Evolutionary conservation across 129 eudicot species (phyloP), one percentile per base, ranked within the genome.

Genomic region (Cynara cardunculus): DNA sequence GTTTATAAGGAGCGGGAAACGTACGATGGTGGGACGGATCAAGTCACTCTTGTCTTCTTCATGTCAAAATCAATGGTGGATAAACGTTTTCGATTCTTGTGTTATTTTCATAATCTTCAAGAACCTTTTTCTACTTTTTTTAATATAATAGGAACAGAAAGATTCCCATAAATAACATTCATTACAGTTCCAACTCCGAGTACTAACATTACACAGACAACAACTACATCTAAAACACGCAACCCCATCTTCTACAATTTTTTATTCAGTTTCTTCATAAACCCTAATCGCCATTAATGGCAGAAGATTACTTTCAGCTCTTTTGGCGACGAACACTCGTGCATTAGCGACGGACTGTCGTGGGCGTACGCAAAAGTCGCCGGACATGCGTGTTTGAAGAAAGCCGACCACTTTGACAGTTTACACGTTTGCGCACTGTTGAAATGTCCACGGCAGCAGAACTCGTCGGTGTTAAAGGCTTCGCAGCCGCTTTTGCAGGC

Each of bases 221-320:
- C 80, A 6, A 69, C 72, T 41, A 82, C 85, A 82, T 75, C 21
- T 56, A 75, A 75, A 68, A 49, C 76, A 75, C 71, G 37, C 66
- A 75, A 75, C 59, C n/a, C 76, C 61, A 71, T 31, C 73, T 44
- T 14, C 78, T 70, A 83, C 19, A 49, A 49, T 70, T 19, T 39
- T 18, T 83, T 75, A 65, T 77, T 61, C 69, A 56, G 9, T n/a
- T 2, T 22, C 8, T 2, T 49, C 64, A 16, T 56, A 28, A 59
- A 12, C 73, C 77, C 82, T 69, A 76, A 62, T 78, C 79, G 19
- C 71, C 77, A 41, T 84, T 77, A 95, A 76, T 95, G 99, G 74
- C 99, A 95, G 97, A 95, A 95, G 5, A 95, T 95, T 44, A 95
- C 96, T 78, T 95, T 95, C 28, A 95, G 90, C 85, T 95, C 99